Conservation (phyloP, 768 basidiomycete species). For the Boletus sp. region DNA sequence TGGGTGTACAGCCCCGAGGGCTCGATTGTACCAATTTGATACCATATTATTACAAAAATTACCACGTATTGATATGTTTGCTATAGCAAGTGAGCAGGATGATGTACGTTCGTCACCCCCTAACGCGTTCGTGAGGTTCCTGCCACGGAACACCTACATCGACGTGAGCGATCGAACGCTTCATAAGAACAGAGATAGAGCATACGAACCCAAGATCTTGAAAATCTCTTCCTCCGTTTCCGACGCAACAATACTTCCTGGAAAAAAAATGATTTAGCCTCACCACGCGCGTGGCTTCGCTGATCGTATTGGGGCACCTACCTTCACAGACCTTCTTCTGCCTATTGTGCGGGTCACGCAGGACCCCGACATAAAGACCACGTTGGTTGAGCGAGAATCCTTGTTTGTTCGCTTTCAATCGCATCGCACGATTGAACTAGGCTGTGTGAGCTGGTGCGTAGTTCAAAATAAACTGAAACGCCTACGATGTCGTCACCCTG, state of each 20-base stretch:
- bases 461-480: background rate
- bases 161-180: background rate
- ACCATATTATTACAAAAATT: background rate
- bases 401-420: conserved; percentile 75
- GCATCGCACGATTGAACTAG: conserved; percentile 89
- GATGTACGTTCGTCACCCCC: conserved; percentile 24
- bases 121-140: conserved; percentile 73
- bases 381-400: conserved; percentile 88
- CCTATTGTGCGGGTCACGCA: conserved; percentile 65
- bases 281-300: background rate
- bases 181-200: background rate
- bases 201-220: conserved; percentile 51
- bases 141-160: conserved; percentile 70
- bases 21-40: too few species aligned
- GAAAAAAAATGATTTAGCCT: background rate
- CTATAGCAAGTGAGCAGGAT: background rate
- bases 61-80: background rate
- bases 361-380: conserved; percentile 70
- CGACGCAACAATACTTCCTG: conserved; percentile 72
- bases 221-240: conserved; percentile 90
- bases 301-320: conserved; percentile 17
- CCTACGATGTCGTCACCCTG: conserved; percentile 89
- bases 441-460: background rate
- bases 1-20: too few species aligned
- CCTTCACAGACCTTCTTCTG: conserved; percentile 61